A percentile compares a stretch with the other conserved stretches of the same genome.
phyloP scores from a whole-genome alignment of 148 eudicot species.

The Spergularia marina region DNA sequence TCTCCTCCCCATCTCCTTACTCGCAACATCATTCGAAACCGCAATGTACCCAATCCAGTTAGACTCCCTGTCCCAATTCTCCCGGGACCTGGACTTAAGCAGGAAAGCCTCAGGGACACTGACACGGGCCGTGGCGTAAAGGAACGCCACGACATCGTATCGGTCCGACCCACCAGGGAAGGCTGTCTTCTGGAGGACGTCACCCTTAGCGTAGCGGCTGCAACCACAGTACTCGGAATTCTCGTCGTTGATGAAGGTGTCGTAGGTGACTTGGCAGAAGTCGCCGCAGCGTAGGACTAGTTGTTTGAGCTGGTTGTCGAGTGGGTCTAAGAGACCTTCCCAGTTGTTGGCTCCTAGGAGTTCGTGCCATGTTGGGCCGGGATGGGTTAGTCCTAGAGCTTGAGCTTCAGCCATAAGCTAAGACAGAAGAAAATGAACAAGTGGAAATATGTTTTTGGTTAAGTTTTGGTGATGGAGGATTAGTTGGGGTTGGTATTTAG shows the following conservation, averaged over 20 bases:
- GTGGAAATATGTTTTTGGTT: background rate
- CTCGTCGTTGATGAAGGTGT: slow-evolving; percentile 45
- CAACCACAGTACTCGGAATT: slow-evolving; percentile 40
- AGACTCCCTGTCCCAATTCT: slow-evolving; percentile 70
- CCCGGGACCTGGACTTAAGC: slow-evolving; percentile 53
- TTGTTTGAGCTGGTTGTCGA: slow-evolving; percentile 50
- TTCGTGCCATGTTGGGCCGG: slow-evolving; percentile 27
- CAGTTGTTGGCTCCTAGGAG: slow-evolving; percentile 62
- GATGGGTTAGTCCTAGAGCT: background rate
- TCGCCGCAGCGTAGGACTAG: slow-evolving; percentile 86
- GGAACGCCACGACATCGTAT: slow-evolving; percentile 42
- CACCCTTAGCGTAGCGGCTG: slow-evolving; percentile 35
- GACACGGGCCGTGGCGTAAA: slow-evolving; percentile 70
- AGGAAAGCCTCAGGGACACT: slow-evolving; percentile 46
- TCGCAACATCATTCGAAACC: slow-evolving; percentile 42
- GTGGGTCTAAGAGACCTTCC: slow-evolving; percentile 67
- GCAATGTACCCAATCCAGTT: slow-evolving; percentile 75
- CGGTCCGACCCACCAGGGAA: slow-evolving; percentile 29
- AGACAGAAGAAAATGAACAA: background rate
- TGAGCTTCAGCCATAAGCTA: slow-evolving; percentile 27
- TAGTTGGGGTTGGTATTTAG: background rate
- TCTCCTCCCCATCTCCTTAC: slow-evolving; percentile 41
- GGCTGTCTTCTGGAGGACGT: slow-evolving; percentile 26
- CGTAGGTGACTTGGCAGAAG: slow-evolving; percentile 88
- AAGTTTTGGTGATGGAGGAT: background rate